phyloP scores from a whole-genome alignment of 2,329 filamentous ascomycete genomes.

The Cladophialophora chaetospira region DNA sequence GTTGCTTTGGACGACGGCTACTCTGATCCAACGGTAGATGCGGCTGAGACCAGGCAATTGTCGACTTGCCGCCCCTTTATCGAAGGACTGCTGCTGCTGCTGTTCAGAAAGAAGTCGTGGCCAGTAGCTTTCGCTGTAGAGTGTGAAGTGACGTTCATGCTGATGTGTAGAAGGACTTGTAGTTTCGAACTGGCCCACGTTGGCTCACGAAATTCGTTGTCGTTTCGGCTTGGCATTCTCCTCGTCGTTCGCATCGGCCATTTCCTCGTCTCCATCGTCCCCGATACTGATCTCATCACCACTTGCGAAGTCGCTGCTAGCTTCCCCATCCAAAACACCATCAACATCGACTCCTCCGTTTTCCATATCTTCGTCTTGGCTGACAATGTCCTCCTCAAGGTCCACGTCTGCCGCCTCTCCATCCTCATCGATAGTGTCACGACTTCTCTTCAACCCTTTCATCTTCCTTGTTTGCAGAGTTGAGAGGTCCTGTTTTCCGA shows the following conservation, averaged over 20 bases:
- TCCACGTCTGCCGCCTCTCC: slow-evolving; percentile 36
- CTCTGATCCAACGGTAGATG: no score
- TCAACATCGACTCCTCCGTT: slow-evolving; percentile 43
- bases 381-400: slow-evolving; percentile 30
- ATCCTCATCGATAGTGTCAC: slow-evolving; percentile 60
- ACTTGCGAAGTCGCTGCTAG: slow-evolving; percentile 26
- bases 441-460: slow-evolving; percentile 91
- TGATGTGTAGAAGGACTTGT: background rate
- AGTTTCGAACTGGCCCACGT: background rate
- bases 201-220: background rate
- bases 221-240: slow-evolving; percentile 31
- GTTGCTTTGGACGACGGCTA: no score
- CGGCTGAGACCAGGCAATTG: no score
- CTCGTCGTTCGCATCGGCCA: slow-evolving; percentile 22
- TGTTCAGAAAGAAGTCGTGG: no score
- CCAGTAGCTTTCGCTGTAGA: no score
- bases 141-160: no score
- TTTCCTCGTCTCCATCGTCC: slow-evolving; percentile 32
- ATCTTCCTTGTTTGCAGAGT: slow-evolving; percentile 96
- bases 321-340: slow-evolving; percentile 34
- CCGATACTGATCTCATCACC: slow-evolving; percentile 33
- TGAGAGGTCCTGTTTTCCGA: slow-evolving; percentile 84
- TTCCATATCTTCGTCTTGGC: slow-evolving; percentile 29
- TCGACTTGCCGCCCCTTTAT: no score
- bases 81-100: no score